Base-by-base conservation (phyloP, 192 early-diverging fungal species). In the Coemansia interrupta region DNA sequence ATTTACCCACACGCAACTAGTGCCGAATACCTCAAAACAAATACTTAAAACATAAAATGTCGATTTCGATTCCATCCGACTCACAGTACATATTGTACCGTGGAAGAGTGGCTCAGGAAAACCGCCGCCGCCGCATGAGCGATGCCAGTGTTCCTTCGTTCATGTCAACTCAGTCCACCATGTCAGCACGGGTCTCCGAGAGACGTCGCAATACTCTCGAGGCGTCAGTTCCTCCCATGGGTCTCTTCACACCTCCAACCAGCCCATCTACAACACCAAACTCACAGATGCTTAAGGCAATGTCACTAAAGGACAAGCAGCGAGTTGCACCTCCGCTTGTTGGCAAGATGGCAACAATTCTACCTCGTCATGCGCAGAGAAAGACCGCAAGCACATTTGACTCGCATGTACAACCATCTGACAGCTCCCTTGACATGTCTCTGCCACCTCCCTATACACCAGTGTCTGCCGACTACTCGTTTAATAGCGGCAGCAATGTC, bases 191-290 rank as follows among this genome's bases (percentile, higher is more conserved):
- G 36, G 19, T 43, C 2, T 6, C 46, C 0, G 68, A 51, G 38
- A 52, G 64, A 22, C 64, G 75, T 15, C 64, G 75, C 48, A 72
- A 78, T 62, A 78, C 75, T 5, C 48, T 78, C 15, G 58, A 42
- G 11, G 54, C 54, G 26, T 43, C 65, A 13, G 20, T 38, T 20
- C 23, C 32, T 0, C 15, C n/a, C 15, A 19, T 20, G 5, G 30
- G 32, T 39, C 51, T 53, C 30, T 18, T 39, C 2, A 36, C 51
- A 20, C 51, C 51, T 5, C 32, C 51, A 20, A 32, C 32, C 15
- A 53, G 51, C 5, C 30, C 32, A 7, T 1, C 18, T 10, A 11
- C 51, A 12, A 17, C 32, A 39, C 32, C 24, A 3, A 19, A 11
- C n/a, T 53, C 51, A 9, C 51, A 53, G 7, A 53, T 53, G 51